Percentiles rank a stretch among this genome's conserved stretches.
Conservation (phyloP, 352 stramenopile species). For the Globisporangium paroecandrum region DNA sequence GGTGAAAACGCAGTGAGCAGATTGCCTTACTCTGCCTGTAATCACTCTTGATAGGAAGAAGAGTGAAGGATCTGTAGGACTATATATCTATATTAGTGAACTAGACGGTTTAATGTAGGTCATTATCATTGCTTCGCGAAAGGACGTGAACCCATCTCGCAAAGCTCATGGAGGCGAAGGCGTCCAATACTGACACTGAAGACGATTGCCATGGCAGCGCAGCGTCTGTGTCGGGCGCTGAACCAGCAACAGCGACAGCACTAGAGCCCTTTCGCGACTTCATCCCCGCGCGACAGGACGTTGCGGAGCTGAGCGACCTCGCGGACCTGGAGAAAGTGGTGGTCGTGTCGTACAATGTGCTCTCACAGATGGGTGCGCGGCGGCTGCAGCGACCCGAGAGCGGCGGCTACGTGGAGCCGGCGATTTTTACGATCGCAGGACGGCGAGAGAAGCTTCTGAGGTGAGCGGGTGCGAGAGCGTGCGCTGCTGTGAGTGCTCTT, state of each 20-base stretch:
- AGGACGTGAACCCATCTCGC: too few relatives aligned
- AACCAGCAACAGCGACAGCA: neutral
- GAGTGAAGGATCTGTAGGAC: too few relatives aligned
- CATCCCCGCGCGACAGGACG: constrained; percentile 37
- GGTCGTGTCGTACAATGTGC: constrained; percentile 79
- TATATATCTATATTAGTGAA: too few relatives aligned
- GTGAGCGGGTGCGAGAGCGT: constrained; percentile 19
- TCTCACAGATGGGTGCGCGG: constrained; percentile 73
- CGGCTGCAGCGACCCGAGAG: constrained; percentile 42
- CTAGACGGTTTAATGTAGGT: too few relatives aligned
- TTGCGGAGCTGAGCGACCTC: constrained; percentile 39
- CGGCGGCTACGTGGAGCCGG: constrained; percentile 40
- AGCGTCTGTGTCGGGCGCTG: neutral
- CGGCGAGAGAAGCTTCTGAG: constrained; percentile 53
- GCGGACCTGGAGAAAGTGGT: constrained; percentile 58
- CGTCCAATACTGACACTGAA: neutral
- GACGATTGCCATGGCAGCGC: neutral
- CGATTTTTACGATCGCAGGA: constrained; percentile 52
- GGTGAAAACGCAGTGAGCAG: too few relatives aligned
- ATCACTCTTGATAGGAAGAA: too few relatives aligned
- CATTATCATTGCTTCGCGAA: too few relatives aligned
- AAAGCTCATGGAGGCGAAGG: neutral
- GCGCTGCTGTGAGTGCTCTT: neutral
- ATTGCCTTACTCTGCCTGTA: too few relatives aligned
- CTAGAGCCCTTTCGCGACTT: constrained; percentile 29